phyloP scores from a whole-genome alignment of 345 rosid species.

The Bruguiera gymnorhiza region DNA sequence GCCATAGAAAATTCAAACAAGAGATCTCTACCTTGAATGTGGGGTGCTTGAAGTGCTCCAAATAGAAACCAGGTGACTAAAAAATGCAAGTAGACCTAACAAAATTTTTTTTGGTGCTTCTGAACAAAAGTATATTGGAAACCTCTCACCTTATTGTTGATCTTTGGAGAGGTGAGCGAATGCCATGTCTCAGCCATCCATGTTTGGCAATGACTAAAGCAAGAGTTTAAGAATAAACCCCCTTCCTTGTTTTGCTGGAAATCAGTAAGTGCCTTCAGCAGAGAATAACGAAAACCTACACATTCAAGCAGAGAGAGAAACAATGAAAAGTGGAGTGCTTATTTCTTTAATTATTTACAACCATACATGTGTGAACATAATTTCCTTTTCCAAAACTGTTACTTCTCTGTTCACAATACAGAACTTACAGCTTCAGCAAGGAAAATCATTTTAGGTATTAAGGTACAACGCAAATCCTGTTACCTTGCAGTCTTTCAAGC shows the following conservation, averaged over 20 bases:
- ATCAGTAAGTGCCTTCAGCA: conserved; percentile 48
- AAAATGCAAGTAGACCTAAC: too few relatives aligned
- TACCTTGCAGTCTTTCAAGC: conserved; percentile 64
- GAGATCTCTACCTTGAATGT: too few relatives aligned
- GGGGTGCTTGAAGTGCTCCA: too few relatives aligned
- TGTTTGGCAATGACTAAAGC: conserved; percentile 81
- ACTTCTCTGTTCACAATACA: background rate
- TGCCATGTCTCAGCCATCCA: conserved; percentile 63
- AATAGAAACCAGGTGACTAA: too few relatives aligned
- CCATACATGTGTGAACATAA: too few relatives aligned
- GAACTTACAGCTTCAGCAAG: background rate
- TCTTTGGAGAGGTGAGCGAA: conserved; percentile 59
- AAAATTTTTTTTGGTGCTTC: background rate
- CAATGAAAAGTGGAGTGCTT: background rate
- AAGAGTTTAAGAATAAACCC: conserved; percentile 80
- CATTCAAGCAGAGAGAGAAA: background rate
- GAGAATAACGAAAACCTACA: conserved; percentile 62
- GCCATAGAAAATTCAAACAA: too few relatives aligned
- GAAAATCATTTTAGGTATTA: background rate
- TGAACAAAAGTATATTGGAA: background rate
- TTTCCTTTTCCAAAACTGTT: too few relatives aligned
- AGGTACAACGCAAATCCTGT: conserved; percentile 5
- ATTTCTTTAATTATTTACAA: too few relatives aligned
- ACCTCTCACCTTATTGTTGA: conserved; percentile 53
- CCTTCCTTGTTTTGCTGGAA: conserved; percentile 43